These are phyloP conservation scores for Collybiopsis confluens DNA, from an alignment of 768 basidiomycete genomes.

Conservation along the genomic window DNA sequence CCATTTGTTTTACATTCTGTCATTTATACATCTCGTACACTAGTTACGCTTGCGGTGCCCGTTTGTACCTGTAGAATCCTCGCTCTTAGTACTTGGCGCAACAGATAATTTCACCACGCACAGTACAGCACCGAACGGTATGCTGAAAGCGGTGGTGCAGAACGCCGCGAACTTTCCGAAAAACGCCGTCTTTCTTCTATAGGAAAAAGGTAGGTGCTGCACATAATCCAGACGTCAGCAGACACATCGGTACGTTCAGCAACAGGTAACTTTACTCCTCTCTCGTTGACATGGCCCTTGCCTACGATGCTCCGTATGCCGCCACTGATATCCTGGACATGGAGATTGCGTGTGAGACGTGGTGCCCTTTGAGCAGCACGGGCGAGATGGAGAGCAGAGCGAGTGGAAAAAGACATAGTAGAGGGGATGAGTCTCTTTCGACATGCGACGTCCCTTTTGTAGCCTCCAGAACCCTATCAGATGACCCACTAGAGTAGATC, in stretches of 20 bases:
- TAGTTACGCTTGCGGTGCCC: background rate
- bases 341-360: background rate
- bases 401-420: background rate
- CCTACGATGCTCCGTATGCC: slow-evolving; percentile 1
- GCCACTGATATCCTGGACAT: background rate
- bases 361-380: background rate
- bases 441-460: background rate
- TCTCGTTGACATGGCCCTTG: background rate
- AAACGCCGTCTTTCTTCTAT: background rate
- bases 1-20: no score
- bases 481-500: background rate
- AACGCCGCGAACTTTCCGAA: background rate
- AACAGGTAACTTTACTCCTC: background rate
- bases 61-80: background rate
- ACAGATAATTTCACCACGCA: background rate
- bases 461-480: background rate
- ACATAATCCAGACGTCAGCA: background rate
- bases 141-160: slow-evolving; percentile 1
- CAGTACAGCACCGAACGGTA: slow-evolving; percentile 2
- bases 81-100: background rate
- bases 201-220: slow-evolving; percentile 1
- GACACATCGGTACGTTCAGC: background rate
- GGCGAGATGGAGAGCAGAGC: background rate
- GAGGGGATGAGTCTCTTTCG: background rate
- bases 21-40: no score